Evolutionary conservation across 306 rosid species (phyloP).

Genomic region (Dalbergia cochinchinensis): DNA sequence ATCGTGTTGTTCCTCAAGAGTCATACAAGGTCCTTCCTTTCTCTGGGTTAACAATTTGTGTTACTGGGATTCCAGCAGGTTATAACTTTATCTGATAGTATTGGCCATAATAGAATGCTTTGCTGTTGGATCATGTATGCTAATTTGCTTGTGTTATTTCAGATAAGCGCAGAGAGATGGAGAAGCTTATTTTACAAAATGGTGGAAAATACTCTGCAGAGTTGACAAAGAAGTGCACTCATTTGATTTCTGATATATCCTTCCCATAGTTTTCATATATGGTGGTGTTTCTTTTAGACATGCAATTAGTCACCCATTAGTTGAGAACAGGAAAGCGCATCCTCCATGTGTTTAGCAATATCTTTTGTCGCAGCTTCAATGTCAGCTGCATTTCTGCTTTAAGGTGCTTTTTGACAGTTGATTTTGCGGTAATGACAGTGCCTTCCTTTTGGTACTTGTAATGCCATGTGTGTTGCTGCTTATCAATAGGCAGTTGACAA

Average conservation of each 20-base stretch:
- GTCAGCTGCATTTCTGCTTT: constrained; percentile 19
- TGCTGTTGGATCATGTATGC: constrained; percentile 38
- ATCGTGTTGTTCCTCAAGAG: constrained; percentile 91
- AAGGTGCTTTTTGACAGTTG: constrained; percentile 25
- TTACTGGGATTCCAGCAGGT: constrained; percentile 90
- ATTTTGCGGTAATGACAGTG: neutral
- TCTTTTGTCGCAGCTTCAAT: neutral
- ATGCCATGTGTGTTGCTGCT: neutral
- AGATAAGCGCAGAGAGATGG: constrained; percentile 86
- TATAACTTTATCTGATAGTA: constrained; percentile 51
- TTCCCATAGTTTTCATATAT: constrained; percentile 50
- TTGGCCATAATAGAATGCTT: constrained; percentile 40
- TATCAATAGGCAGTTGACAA: constrained; percentile 19
- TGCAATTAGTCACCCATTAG: constrained; percentile 30
- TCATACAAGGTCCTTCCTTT: constrained; percentile 88
- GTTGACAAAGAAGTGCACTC: constrained; percentile 87
- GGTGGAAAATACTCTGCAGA: constrained; percentile 94
- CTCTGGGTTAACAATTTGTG: constrained; percentile 87
- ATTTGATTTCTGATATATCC: constrained; percentile 95
- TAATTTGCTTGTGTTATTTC: constrained; percentile 53
- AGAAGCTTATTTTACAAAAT: constrained; percentile 71
- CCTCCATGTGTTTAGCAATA: constrained; percentile 18
- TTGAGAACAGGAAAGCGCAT: constrained; percentile 13
- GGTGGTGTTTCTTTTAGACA: constrained; percentile 34
- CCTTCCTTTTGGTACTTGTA: constrained; percentile 12